A percentile compares a stretch with the other conserved stretches of the same genome.
Evolutionary conservation across 768 basidiomycete genomes (phyloP).

Genomic region (Cystobasidium ongulense): DNA sequence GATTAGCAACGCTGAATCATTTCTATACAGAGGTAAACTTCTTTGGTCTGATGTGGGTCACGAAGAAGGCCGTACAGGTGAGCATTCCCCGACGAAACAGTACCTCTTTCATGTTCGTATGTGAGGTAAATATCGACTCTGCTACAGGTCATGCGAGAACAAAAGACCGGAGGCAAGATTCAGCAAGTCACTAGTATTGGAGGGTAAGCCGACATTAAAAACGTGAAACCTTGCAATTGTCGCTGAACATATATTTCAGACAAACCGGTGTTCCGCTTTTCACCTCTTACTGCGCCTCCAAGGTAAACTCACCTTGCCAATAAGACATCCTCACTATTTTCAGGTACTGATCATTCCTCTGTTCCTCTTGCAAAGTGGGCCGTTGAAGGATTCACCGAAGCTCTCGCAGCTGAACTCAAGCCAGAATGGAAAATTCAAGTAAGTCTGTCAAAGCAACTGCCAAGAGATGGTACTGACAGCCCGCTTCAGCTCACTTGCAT

Average conservation of each 20-base stretch:
- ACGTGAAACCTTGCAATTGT: constrained; percentile 19
- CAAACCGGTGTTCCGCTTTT: constrained; percentile 33
- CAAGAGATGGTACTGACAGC: too few relatives aligned
- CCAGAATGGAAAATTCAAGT: constrained; percentile 32
- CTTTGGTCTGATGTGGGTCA: constrained; percentile 35
- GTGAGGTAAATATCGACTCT: background rate
- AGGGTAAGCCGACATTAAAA: background rate
- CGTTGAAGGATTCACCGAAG: constrained; percentile 37
- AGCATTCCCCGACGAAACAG: too few relatives aligned
- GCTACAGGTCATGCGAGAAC: constrained; percentile 33
- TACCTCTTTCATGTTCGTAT: background rate
- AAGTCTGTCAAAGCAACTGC: too few relatives aligned
- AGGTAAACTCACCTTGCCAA: background rate
- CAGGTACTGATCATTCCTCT: background rate
- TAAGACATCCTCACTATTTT: background rate
- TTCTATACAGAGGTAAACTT: constrained; percentile 34
- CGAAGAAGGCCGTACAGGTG: constrained; percentile 30
- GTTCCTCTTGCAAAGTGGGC: constrained; percentile 34
- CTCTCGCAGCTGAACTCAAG: constrained; percentile 32
- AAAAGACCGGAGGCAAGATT: constrained; percentile 34
- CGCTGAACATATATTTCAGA: too few relatives aligned
- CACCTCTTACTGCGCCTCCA: constrained; percentile 17
- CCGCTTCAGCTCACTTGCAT: constrained; percentile 34
- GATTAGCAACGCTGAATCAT: background rate
- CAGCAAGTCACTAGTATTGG: constrained; percentile 35